Evolutionary conservation across 2,329 filamentous ascomycete species (phyloP), one percentile per base, ranked within the genome.

Genomic region (Alternaria viburni): DNA sequence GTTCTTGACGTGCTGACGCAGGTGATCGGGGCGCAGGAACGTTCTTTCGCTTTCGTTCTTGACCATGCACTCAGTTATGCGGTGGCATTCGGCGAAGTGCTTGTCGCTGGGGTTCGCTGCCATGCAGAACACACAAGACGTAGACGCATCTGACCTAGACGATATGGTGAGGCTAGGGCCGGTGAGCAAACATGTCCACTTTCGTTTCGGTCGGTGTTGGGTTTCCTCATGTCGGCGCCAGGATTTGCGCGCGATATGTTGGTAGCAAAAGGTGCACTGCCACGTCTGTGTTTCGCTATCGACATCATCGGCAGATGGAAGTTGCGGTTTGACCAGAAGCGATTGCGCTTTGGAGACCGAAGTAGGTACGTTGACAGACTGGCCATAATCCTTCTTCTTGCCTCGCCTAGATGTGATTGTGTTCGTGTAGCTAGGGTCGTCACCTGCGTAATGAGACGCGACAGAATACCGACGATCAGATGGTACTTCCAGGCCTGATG

Each of bases 221-320:
- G 77, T 79, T 46, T 79, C 77, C 52, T 79, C 77, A 54, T 79
- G 77, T 15, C 77, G 75, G 15, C 76, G 72, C 77, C 77, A 79
- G 15, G 77, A 78, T 45, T 79, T 79, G 2, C 75, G 72, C 15
- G 73, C 71, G 3, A 79, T 61, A 2, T 59, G 60, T 19, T 66
- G 65, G 11, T 57, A 64, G 50, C 77, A 79, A 52, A 79, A 79
- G 11, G 77, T 79, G 49, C 77, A 79, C 50, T 78, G 75, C 76
- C 76, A 79, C 46, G 56, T 74, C 43, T 73, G 69, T 30, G 72
- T 62, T 8, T 69, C 61, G 5, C 30, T 36, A 28, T 46, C 50
- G 10, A 36, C 50, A 15, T n/a, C 12, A 8, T 41, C 21, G 2
- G 57, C 13, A n/a, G 43, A 50, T 41, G 59, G 46, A 17, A 45